Base-by-base conservation (phyloP, 2,329 filamentous ascomycete species). In the Xylariaceae sp. region DNA sequence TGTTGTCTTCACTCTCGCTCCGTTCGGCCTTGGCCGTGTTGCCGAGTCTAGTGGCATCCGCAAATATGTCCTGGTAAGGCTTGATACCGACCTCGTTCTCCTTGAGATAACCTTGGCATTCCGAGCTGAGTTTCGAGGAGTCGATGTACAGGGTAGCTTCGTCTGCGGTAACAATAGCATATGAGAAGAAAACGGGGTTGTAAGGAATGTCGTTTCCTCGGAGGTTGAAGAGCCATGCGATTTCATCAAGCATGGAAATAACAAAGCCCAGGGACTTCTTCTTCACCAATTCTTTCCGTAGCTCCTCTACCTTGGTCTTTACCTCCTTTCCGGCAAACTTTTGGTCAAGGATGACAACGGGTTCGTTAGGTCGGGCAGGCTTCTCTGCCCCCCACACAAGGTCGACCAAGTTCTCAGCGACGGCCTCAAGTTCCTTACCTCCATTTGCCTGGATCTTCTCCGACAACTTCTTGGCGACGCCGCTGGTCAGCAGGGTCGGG, bases 181-280 rank as follows among this genome's bases (percentile, higher is more conserved):
- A 99, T 13, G 93, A 94, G 76, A 97, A 97, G 79, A 99, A 97
- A 53, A 99, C 94, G 0, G 94, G 94, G 72, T 99, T 99, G 78
- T 94, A 99, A 0, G 92, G 90, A 65, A 99, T 97, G 72, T 97
- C 94, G 73, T 83, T 94, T 68, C 94, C 94, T 67, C 94, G 87
- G 53, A 99, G 78, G 75, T 99, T 99, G 79, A 97, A 97, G n/a
- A 99, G 81, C 94, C 94, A 99, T 9, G 94, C 94, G 68, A 97
- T 86, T 75, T 99, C 94, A 70, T 99, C 94, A 49, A 99, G 84
- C 87, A 95, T 92, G 4, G 92, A 97, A 51, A 97, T 85, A 53
- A 97, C 86, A 67, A 97, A 91, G 1, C 90, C 93, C 15, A 87
- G 83, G 4, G 87, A 88, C 71, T 94, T 94, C 77, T 90, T 95